Conservation (phyloP, 2,329 filamentous ascomycete genomes). For the Colletotrichum tofieldiae region DNA sequence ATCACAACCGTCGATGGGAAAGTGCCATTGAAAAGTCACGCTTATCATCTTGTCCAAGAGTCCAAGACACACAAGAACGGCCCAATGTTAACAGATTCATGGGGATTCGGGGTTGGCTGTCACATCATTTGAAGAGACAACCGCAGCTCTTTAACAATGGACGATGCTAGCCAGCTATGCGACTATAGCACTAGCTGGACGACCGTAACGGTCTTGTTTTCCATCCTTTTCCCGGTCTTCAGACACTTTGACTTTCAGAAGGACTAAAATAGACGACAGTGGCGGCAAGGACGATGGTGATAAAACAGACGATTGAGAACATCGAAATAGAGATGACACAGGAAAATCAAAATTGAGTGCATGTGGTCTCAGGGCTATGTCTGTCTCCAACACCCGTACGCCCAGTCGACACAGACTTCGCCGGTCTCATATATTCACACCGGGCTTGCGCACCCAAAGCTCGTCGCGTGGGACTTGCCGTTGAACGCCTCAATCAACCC, state of each 20-base stretch:
- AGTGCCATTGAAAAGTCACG: neutral
- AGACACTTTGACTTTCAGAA: no score
- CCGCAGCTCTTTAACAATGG: no score
- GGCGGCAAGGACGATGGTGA: no score
- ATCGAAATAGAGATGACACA: neutral
- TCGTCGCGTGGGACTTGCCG: slow-evolving; percentile 37
- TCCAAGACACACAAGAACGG: neutral
- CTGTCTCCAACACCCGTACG: no score
- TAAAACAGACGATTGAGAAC: neutral
- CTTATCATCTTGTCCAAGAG: neutral
- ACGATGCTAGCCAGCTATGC: no score
- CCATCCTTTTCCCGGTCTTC: no score
- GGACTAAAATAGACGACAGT: neutral
- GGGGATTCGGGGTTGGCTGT: neutral
- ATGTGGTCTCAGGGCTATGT: neutral
- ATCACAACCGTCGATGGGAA: no score
- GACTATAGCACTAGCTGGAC: no score
- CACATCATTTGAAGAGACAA: neutral
- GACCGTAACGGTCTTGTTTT: no score
- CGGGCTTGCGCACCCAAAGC: slow-evolving; percentile 38
- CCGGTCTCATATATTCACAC: slow-evolving; percentile 2
- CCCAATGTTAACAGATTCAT: no score
- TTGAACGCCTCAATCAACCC: slow-evolving; percentile 37
- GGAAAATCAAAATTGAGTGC: neutral
- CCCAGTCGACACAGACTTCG: neutral